Base-by-base conservation (phyloP, 257 asterid species). In the Scutellaria galericulata region DNA sequence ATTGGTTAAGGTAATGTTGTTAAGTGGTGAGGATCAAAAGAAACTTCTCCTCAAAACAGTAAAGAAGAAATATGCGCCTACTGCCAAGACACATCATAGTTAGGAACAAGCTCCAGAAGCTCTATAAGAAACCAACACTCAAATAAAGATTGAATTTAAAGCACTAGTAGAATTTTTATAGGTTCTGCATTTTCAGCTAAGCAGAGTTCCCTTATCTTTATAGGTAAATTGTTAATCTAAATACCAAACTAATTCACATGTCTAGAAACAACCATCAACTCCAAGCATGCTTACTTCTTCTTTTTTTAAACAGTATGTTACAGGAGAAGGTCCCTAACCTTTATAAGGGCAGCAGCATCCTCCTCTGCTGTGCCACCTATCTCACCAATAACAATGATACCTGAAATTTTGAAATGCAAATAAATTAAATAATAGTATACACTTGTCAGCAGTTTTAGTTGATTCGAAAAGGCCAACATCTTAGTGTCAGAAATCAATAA, bases 281-380 rank as follows among this genome's bases (percentile, higher is more conserved):
- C 18, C 11, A 51, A 27, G 9, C 14, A 51, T 59, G 50, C 6
- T 27, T 39, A 39, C 37, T 46, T 31, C 37, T 31, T 31, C 2
- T 31, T 31, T 4, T 31, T 31, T 31, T 59, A 1, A 54, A 12
- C 42, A 55, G 7, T 45, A 75, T 64, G 63, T 42, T 51, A 73
- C 40, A 44, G 40, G 59, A 24, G 51, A 69, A 39, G 51, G 56
- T 20, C 63, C 66, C 73, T 78, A 61, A 90, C 96, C 95, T 87
- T 90, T 80, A 90, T 86, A 62, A 90, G 83, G 69, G 95, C 89
- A 22, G 95, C 96, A 68, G 90, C 96, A 74, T 90, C 96, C 82
- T 90, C 96, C 82, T 90, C 96, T 37, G 95, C 95, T 31, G 95
- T 90, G 65, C 95, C 96, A 66, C 96, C 95, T 44, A 90, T 90